Evolutionary conservation across 2,329 filamentous ascomycete species (phyloP).

Genomic region (Aspergillus luchuensis): DNA sequence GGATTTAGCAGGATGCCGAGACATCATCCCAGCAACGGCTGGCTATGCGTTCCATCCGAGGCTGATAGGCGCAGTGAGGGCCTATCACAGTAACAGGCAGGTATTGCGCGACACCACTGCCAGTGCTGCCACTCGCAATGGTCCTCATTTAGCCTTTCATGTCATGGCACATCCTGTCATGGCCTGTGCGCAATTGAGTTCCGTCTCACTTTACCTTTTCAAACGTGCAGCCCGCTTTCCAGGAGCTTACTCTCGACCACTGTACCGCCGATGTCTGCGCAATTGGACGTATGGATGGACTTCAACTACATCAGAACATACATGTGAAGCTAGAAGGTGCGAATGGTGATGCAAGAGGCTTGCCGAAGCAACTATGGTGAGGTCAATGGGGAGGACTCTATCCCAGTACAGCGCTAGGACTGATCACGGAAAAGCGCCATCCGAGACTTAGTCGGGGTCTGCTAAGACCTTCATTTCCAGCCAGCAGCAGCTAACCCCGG

Average conservation of each 20-base stretch:
- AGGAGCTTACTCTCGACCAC: neutral
- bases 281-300: neutral
- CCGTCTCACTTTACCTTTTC: neutral
- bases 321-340: neutral
- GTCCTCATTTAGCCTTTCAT: neutral
- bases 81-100: neutral
- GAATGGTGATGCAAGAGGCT: neutral
- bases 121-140: neutral
- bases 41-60: neutral
- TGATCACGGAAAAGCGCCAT: neutral
- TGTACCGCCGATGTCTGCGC: neutral
- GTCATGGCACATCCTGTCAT: neutral
- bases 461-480: neutral
- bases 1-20: neutral
- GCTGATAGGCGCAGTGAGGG: neutral
- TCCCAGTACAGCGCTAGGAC: neutral
- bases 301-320: neutral
- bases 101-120: neutral
- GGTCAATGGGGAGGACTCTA: neutral
- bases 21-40: slow-evolving; percentile 8
- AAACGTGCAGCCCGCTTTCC: neutral
- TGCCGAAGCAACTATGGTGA: neutral
- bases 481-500: neutral
- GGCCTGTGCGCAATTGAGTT: neutral
- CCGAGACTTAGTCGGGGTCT: too few relatives aligned